phyloP scores from a whole-genome alignment of 2,329 filamentous ascomycete genomes.

The Ilyonectria destructans region DNA sequence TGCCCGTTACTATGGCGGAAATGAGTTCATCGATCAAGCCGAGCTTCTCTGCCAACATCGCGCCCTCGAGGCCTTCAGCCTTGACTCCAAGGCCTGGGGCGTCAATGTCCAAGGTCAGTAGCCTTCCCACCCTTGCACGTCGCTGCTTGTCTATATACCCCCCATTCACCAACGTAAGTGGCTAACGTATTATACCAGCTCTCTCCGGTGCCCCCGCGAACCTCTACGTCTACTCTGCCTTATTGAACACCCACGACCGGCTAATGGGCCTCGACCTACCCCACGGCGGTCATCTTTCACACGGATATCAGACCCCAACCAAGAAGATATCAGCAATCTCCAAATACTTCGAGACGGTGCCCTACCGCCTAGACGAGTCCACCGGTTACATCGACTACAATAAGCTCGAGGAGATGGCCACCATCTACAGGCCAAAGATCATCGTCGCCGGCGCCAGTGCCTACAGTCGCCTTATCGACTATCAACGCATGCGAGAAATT shows the following conservation, averaged over 20 bases:
- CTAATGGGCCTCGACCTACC: constrained; percentile 98
- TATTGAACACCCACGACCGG: constrained; percentile 93
- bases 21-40: constrained; percentile 94
- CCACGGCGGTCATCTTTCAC: constrained; percentile 95
- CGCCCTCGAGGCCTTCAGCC: constrained; percentile 88
- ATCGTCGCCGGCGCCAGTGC: constrained; percentile 96
- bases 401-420: constrained; percentile 88
- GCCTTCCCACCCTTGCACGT: background rate
- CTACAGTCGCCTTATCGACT: constrained; percentile 97
- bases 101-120: constrained; percentile 93
- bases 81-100: constrained; percentile 91
- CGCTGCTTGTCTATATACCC: background rate
- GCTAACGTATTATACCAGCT: constrained; percentile 64
- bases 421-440: constrained; percentile 94
- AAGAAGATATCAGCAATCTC: constrained; percentile 98
- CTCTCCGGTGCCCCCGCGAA: constrained; percentile 84
- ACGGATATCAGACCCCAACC: constrained; percentile 96
- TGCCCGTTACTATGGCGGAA: constrained; percentile 96
- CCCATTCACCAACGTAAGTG: background rate
- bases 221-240: constrained; percentile 94
- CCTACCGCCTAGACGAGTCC: constrained; percentile 91
- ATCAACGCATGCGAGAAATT: constrained; percentile 91
- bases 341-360: constrained; percentile 98
- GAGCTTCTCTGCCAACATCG: constrained; percentile 92
- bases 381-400: constrained; percentile 97